Base-by-base conservation (phyloP, 441 rosid genomes). In the Mallotus repandus region DNA sequence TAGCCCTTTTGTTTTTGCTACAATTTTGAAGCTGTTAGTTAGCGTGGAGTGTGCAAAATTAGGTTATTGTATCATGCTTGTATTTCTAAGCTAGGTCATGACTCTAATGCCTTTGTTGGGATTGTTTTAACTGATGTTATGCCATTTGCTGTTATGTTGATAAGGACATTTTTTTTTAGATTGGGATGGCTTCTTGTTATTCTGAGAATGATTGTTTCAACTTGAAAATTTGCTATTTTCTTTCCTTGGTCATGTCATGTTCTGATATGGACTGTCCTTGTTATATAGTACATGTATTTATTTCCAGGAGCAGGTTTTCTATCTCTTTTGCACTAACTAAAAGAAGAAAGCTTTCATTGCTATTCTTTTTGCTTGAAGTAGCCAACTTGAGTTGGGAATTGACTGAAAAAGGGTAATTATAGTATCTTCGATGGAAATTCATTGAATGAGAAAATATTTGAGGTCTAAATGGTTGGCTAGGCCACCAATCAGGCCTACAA, bases 51-150 rank as follows among this genome's bases (percentile, higher is more conserved):
- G 81, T 78, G 84, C 87, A 2, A 89, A 89, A 65, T 59, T 84
- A 72, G 81, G 76, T 63, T 81, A 55, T 79, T 74, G 83, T 77
- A 25, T 91, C 97, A 93, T 83, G 82, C 96, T 61, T 84, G 88
- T 77, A 72, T 91, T 11, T 71, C 50, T 77, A 96, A 93, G 92
- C 96, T 93, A 58, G n/a, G n/a, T n/a, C n/a, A n/a, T n/a, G n/a
- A n/a, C n/a, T n/a, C n/a, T n/a, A n/a, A n/a, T n/a, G n/a, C 94
- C 14, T 90, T 87, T 71, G 91, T 93, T 2, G 97, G 93, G 73
- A 88, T 97, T 68, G 91, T 94, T 38, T 84, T 96, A 65, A 79
- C 93, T 16, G 92, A 88, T 70, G 88, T 60, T 96, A 89, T 71
- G 81, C 92, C 56, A 80, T 89, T 60, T 87, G 86, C 68, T 86